Evolutionary conservation across 2,329 filamentous ascomycete species (phyloP).

Genomic region (Botrytis aclada): DNA sequence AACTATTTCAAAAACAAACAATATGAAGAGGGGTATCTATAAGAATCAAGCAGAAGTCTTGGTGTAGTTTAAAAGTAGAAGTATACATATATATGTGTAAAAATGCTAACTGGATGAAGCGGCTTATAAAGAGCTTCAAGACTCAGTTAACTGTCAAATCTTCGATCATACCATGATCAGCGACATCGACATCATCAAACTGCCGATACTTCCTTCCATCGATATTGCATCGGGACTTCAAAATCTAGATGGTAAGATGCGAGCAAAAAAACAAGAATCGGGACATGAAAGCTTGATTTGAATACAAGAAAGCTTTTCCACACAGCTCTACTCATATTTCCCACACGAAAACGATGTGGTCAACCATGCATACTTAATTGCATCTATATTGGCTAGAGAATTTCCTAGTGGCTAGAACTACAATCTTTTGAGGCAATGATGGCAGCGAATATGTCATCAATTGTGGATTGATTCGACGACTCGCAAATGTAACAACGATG

Average conservation of each 20-base stretch:
- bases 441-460: neutral
- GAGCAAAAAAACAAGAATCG: neutral
- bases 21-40: neutral
- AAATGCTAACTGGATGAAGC: neutral
- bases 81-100: neutral
- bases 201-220: neutral
- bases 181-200: neutral
- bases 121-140: neutral
- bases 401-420: neutral
- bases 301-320: neutral
- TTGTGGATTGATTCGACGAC: neutral
- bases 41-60: neutral
- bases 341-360: neutral
- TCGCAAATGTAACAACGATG: neutral
- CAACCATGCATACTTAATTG: neutral
- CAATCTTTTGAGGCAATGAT: neutral
- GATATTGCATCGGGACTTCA: neutral
- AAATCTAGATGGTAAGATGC: neutral
- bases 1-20: neutral
- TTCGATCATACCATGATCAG: conserved; percentile 2
- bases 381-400: neutral
- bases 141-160: neutral
- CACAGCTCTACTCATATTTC: no score
- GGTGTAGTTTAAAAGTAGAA: accelerated
- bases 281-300: neutral